Evolutionary conservation across 164 flowering plant genomes (phyloP), one percentile per base, ranked within the genome.

Genomic region (Vitis amurensis): DNA sequence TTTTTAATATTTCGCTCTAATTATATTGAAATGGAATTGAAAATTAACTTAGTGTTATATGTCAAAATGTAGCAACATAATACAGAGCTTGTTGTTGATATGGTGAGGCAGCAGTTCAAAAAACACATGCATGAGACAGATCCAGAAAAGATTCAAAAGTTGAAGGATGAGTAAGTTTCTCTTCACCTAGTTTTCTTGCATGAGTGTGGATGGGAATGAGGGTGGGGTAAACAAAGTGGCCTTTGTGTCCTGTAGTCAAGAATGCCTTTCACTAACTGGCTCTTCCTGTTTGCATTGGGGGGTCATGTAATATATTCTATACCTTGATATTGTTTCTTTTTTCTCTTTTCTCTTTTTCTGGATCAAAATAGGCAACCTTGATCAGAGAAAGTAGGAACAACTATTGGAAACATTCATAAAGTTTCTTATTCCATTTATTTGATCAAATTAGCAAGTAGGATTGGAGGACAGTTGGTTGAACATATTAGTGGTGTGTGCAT

Each of bases 101-200:
- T 93, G 97, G 92, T 93, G 65, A 85, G 97, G 77, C 86, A 89
- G 74, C 97, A 93, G 71, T 96, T 96, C 75, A 93, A 83, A 73
- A 93, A 73, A 71, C 74, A 93, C 80, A 89, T 83, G 91, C 89
- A 84, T 52, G 99, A 96, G 88, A 90, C 83, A 16, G 95, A 95
- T 85, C 97, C 98, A 11, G 95, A 89, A 64, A 89, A 84, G 84
- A 93, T 96, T 80, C 97, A 89, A 69, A 86, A 90, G 76, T 61
- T 91, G 71, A 96, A 89, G 84, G 99, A 95, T 73, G 91, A 90
- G 99, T 95, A 68, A 86, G 93, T 87, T 75, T 61, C 17, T 50
- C 8, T 50, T 68, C 55, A 6, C 55, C 17, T 55, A 50, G 10
- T 68, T 16, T 51, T 8, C 44, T 37, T 31, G 17, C 44, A 19